Evolutionary conservation across 2,329 filamentous ascomycete genomes (phyloP).

Genomic region (Pseudogymnoascus sp.): DNA sequence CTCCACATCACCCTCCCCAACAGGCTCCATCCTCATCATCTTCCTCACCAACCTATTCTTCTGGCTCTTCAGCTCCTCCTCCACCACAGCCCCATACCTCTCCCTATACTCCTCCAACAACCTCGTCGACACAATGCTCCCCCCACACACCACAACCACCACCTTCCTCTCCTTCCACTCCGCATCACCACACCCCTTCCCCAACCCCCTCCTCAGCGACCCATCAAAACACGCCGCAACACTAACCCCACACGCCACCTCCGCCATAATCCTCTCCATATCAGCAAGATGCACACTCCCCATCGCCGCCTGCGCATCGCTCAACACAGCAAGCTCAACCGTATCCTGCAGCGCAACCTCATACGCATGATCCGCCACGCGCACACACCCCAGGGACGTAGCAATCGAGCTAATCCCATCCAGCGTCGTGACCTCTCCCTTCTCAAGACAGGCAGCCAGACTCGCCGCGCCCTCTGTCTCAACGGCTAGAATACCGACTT

Average conservation of each 20-base stretch:
- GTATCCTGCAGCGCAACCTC: constrained; percentile 41
- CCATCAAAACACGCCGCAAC: constrained; percentile 61
- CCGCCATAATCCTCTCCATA: constrained; percentile 72
- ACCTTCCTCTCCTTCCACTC: constrained; percentile 61
- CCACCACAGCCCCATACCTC: constrained; percentile 29
- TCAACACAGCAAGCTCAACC: constrained; percentile 35
- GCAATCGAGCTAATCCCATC: constrained; percentile 67
- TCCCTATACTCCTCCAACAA: constrained; percentile 52
- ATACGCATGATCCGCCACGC: constrained; percentile 60
- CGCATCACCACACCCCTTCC: constrained; percentile 42
- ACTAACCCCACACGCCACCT: constrained; percentile 77
- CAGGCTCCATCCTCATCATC: neutral
- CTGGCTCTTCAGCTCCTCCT: neutral
- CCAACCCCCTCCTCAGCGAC: constrained; percentile 52
- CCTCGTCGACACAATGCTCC: constrained; percentile 56
- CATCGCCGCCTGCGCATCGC: constrained; percentile 70
- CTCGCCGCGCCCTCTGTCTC: constrained; percentile 71
- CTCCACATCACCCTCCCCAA: neutral
- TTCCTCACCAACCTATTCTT: neutral
- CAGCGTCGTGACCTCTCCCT: constrained; percentile 52
- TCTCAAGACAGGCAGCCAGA: constrained; percentile 52
- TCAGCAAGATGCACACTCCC: constrained; percentile 71
- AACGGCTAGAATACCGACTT: constrained; percentile 53
- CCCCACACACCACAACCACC: constrained; percentile 80
- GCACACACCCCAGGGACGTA: constrained; percentile 61